Percentiles rank a stretch among this genome's conserved stretches.
phyloP scores from a whole-genome alignment of 2,329 filamentous ascomycete species.

The Ascosphaera apis region DNA sequence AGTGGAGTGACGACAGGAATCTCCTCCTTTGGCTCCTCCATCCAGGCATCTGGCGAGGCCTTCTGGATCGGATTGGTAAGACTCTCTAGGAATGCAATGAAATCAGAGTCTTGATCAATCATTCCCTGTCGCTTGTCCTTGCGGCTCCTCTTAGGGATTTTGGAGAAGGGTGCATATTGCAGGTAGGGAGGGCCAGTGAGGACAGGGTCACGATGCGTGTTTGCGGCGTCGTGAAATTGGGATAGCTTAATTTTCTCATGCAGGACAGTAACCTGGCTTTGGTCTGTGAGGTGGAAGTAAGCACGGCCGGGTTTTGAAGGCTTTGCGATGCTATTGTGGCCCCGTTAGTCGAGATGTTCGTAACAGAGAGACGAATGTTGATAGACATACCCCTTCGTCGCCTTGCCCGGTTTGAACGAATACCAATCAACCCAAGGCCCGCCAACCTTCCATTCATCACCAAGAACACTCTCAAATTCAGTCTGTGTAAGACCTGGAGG shows the following conservation, averaged over 20 bases:
- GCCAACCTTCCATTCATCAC: conserved; percentile 60
- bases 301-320: conserved; percentile 58
- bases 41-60: conserved; percentile 24
- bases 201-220: conserved; percentile 45
- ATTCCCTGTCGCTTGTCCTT: conserved; percentile 74
- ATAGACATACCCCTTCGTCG: conserved; percentile 53
- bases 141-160: conserved; percentile 52
- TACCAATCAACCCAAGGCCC: conserved; percentile 70
- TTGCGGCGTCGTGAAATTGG: conserved; percentile 61
- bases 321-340: conserved; percentile 45
- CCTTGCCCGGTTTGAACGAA: conserved; percentile 48
- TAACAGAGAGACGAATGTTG: background rate
- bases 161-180: conserved; percentile 66
- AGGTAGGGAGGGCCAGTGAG: conserved; percentile 58
- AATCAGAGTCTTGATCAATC: conserved; percentile 90
- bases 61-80: conserved; percentile 53
- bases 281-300: conserved; percentile 60
- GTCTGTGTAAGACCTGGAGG: conserved; percentile 62
- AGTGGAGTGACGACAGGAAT: conserved; percentile 64
- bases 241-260: conserved; percentile 45
- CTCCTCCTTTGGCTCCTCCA: conserved; percentile 28
- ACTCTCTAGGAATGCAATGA: conserved; percentile 75
- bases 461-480: conserved; percentile 52
- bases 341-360: background rate
- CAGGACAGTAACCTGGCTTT: conserved; percentile 42